phyloP scores from a whole-genome alignment of 2,329 filamentous ascomycete genomes.

The Fusarium sp. region DNA sequence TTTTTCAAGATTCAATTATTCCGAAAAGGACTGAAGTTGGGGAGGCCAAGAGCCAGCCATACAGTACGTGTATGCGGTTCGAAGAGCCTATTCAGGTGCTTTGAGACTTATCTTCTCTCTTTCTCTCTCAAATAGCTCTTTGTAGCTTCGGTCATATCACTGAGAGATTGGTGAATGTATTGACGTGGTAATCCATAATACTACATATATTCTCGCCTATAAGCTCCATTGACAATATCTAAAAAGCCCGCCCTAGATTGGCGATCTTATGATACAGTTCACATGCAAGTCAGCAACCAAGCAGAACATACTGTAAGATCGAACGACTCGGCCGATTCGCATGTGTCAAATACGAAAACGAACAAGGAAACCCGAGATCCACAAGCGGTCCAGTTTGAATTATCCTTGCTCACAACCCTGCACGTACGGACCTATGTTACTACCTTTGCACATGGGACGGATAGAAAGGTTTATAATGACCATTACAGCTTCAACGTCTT shows the following conservation, averaged over 20 bases:
- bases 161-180: neutral
- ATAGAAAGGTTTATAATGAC: neutral
- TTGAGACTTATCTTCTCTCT: too few relatives aligned
- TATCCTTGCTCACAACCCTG: conserved; percentile 12
- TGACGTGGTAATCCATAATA: neutral
- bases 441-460: neutral
- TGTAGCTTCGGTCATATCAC: neutral
- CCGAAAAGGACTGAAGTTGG: neutral
- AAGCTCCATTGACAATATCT: neutral
- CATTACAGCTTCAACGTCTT: neutral
- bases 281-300: conserved; percentile 15
- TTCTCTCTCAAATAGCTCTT: neutral
- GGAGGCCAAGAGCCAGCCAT: conserved; percentile 2
- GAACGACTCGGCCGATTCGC: neutral
- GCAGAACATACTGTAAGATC: conserved; percentile 2
- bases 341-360: conserved; percentile 22
- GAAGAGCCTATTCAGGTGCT: neutral
- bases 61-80: neutral
- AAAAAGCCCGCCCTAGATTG: neutral
- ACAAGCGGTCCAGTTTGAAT: conserved; percentile 1
- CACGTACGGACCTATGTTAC: neutral
- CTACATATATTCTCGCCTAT: neutral
- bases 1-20: neutral
- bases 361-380: conserved; percentile 12
- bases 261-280: conserved; percentile 5